Base-by-base conservation (phyloP, 2,329 filamentous ascomycete genomes). In the Fusarium anthophilum region DNA sequence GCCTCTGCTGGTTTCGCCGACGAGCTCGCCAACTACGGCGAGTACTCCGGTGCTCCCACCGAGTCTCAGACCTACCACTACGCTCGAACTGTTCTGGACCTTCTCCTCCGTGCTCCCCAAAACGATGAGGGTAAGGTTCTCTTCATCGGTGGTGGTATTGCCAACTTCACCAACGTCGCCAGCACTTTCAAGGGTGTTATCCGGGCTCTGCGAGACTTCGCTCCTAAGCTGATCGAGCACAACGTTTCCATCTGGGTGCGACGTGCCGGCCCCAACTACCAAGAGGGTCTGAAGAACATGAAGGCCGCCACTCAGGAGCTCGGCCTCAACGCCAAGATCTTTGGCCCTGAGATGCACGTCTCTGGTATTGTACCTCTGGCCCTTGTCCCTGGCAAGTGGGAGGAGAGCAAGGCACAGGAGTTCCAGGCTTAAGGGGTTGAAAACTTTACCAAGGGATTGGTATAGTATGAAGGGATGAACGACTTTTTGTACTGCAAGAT, bases 101-200 rank as follows among this genome's bases (percentile, higher is more conserved):
- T 99, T 75, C 97, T 99, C 94, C 93, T 99, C 79, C 94, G 96
- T 78, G 93, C 96, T 63, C 96, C 96, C 67, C 85, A 91, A 82
- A 89, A 91, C 84, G 90, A 94, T 71, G 92, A 98, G 81, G 96
- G 96, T 88, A 99, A 98, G 91, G 94, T 99, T 61, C 92, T 99
- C 76, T 99, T 99, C 91, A 98, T 99, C 78, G 96, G 96, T 85
- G 96, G 96, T 88, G 96, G 96, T 90, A 99, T 99, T 90, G 96
- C 96, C 90, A 99, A 99, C 93, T 99, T 99, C 89, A 99, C 96
- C 89, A 99, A 98, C 87, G 96, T 99, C 63, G 96, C 96, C 70
- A 96, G 93, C 80, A 99, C 96, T 75, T 99, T 99, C 93, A 99
- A 99, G 91, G 96, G 96, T 88, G 96, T 99, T 84, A 99, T 99